Base-by-base conservation (phyloP, 345 rosid genomes). In the Turritis glabra region DNA sequence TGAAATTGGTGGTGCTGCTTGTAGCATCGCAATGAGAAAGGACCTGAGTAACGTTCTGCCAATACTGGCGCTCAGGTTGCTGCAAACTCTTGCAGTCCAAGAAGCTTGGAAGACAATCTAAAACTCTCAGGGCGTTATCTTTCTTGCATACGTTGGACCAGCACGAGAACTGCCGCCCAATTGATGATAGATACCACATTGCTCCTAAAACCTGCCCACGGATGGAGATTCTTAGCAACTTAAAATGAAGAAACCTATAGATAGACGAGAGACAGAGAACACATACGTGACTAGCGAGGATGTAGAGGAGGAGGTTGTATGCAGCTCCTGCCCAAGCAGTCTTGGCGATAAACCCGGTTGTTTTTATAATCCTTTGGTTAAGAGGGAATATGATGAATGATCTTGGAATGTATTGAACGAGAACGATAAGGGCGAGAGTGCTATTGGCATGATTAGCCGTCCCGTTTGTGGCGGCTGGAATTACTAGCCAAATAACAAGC, bases 291-390 rank as follows among this genome's bases (percentile, higher is more conserved):
- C 97, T 91, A 46, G 90, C 89, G 14, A 91, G 96, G 73, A 91
- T 72, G 80, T 85, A 91, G 32, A 91, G 88, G 17, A 91, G 73
- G 68, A 91, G 88, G 72, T 91, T 91, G 77, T 91, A 91, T 0
- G 80, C 91, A 76, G 97, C 97, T 77, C 93, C 96, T 0, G 90
- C 85, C 97, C 97, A 91, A 71, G 93, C 93, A 64, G 96, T 86
- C 84, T 78, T 91, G 17, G 91, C 93, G 12, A 89, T 76, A 57
- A 84, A 81, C 12, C 93, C 97, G 0, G 90, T 85, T 19, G 85
- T 86, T 83, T 88, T 89, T 2, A 92, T 84, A 35, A 92, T 92
- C 65, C 82, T 79, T 32, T 80, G 85, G 63, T 92, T 87, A 63
- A 92, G 78, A 13, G 97, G 97, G 75, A 86, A 88, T 57, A 92